Evolutionary conservation across 2,329 filamentous ascomycete species (phyloP), one percentile per base, ranked within the genome.

Genomic region (Cladophialophora exuberans): DNA sequence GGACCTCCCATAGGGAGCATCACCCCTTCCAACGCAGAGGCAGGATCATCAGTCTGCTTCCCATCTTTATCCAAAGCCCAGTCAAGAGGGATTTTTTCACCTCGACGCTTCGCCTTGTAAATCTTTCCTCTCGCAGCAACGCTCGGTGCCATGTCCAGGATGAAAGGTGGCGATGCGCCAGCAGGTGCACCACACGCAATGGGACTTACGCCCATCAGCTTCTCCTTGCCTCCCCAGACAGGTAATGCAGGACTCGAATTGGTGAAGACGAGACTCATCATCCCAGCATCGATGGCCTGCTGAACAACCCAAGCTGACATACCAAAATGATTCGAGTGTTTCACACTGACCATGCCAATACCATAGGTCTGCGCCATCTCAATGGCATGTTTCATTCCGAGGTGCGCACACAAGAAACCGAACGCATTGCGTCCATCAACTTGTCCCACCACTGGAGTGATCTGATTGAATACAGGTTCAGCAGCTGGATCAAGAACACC

Each of bases 1-100:
- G 89, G 88, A 0, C 90, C 89, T 2, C 89, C 89, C 87, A 94
- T 91, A 0, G 89, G 89, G 17, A 93, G 73, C 89, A 94, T 93
- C 3, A 92, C 87, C 1, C 89, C 89, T 28, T 83, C 82, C 7
- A 94, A 73, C 0, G 89, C 90, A 17, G 78, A 79, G 1, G 78
- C 81, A 0, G 90, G 88, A 63, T 94, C 88, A 52, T 87, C 82
- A 0, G 88, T 90, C n/a, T 73, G 78, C 10, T 76, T 75, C 0
- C 89, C 89, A 13, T 91, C 81, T 0, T 74, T 77, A 69, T 93
- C 88, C 5, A 93, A 75, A 1, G 88, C 89, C 89, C 89, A 94
- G 63, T 86, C 73, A 3, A 58, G 57, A 0, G 74, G 74, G 17
- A 76, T 76, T 26, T 68, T 69, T 65, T 76, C 72, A 1, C 71